Percentiles rank a stretch among this genome's conserved stretches.
These are phyloP conservation scores for Paxillus rubicundulus DNA, from an alignment of 768 basidiomycete species.

Conservation along the genomic window DNA sequence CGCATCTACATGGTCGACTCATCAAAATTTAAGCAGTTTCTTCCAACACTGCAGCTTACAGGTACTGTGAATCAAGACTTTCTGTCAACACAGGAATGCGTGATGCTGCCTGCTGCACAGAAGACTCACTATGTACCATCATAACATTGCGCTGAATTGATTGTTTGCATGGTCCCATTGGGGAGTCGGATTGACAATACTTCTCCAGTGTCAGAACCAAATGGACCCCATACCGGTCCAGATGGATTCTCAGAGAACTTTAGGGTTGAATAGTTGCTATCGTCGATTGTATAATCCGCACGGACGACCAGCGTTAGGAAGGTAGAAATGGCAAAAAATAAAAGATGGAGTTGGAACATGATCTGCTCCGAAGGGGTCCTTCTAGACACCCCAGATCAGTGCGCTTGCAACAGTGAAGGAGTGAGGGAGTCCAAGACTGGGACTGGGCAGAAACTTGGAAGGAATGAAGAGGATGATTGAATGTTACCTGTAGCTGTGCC, in stretches of 20 bases:
- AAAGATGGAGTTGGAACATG: constrained; percentile 8
- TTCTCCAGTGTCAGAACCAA: constrained; percentile 20
- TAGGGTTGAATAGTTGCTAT: constrained; percentile 24
- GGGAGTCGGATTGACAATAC: constrained; percentile 20
- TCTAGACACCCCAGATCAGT: neutral
- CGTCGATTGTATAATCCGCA: constrained; percentile 28
- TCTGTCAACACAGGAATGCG: neutral
- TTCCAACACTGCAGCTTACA: constrained; percentile 15
- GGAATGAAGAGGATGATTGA: neutral
- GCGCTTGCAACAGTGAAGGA: constrained; percentile 3
- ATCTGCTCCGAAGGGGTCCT: neutral
- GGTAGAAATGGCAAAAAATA: constrained; percentile 2
- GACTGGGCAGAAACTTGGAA: neutral
- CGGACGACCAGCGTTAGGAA: constrained; percentile 1
- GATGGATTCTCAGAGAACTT: constrained; percentile 27
- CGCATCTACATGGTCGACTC: constrained; percentile 14
- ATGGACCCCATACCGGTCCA: constrained; percentile 27
- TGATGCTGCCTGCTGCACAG: neutral
- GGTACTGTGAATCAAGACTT: constrained; percentile 10
- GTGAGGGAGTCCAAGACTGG: constrained; percentile 3
- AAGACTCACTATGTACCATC: constrained; percentile 26
- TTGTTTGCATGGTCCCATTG: constrained; percentile 24
- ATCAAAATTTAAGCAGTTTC: neutral
- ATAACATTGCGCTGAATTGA: constrained; percentile 23
- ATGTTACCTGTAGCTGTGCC: neutral